phyloP scores from a whole-genome alignment of 345 rosid genomes.

The Alliaria petiolata region DNA sequence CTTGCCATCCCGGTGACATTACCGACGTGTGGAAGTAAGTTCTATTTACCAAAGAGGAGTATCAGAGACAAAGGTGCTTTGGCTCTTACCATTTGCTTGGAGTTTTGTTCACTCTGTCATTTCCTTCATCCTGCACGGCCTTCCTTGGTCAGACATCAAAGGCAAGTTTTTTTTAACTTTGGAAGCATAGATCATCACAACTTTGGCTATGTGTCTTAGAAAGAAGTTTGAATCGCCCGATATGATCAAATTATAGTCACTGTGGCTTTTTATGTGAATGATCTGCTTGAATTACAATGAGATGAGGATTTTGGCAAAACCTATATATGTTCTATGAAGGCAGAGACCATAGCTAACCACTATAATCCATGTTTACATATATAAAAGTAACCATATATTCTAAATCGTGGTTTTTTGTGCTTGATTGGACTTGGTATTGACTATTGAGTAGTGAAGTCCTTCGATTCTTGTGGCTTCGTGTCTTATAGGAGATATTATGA shows the following conservation, averaged over 20 bases:
- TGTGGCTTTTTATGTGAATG: background rate
- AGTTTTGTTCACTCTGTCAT: slow-evolving; percentile 31
- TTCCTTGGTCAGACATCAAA: slow-evolving; percentile 28
- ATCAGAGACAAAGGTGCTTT: slow-evolving; percentile 27
- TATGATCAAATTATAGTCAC: too few relatives aligned
- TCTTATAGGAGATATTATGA: background rate
- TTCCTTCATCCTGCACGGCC: slow-evolving; percentile 38
- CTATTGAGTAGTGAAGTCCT: too few relatives aligned
- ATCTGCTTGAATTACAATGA: background rate
- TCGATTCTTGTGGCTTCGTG: background rate
- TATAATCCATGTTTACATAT: too few relatives aligned
- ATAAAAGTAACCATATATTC: too few relatives aligned
- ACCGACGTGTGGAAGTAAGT: slow-evolving; percentile 27
- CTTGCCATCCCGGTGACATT: slow-evolving; percentile 37
- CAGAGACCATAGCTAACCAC: too few relatives aligned
- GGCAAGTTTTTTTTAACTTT: slow-evolving; percentile 31
- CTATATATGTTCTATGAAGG: too few relatives aligned
- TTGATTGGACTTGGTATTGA: too few relatives aligned
- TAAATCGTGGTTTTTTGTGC: too few relatives aligned
- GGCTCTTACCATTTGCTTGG: slow-evolving; percentile 37
- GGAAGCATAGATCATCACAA: too few relatives aligned
- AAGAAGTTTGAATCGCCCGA: too few relatives aligned
- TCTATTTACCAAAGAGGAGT: slow-evolving; percentile 23
- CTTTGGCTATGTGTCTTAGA: too few relatives aligned
- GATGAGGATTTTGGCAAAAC: too few relatives aligned